Conservation (phyloP, 306 rosid genomes). For the Phaseolus lunatus region DNA sequence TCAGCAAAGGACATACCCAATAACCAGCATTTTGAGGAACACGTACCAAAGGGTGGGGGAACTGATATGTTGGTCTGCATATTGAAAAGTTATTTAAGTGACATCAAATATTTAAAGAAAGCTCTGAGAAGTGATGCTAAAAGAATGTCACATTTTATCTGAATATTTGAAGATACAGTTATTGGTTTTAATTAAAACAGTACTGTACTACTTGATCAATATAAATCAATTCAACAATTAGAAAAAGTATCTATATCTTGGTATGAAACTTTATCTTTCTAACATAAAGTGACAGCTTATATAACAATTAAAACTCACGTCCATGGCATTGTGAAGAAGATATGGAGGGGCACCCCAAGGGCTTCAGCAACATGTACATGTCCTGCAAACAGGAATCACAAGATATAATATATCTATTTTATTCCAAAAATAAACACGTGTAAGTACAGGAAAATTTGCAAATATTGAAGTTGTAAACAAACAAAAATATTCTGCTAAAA, state of each 20-base stretch:
- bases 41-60: constrained; percentile 96
- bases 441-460: constrained; percentile 6
- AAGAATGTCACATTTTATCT: constrained; percentile 35
- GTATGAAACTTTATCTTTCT: constrained; percentile 36
- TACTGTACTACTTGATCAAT: constrained; percentile 9
- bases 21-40: constrained; percentile 93
- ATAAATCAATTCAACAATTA: constrained; percentile 32
- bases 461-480: background rate
- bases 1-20: constrained; percentile 71
- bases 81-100: constrained; percentile 50
- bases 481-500: constrained; percentile 11
- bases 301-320: constrained; percentile 72
- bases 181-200: constrained; percentile 18
- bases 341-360: constrained; percentile 94
- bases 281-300: constrained; percentile 17
- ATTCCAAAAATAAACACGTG: constrained; percentile 21
- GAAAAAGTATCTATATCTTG: constrained; percentile 29
- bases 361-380: constrained; percentile 95
- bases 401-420: constrained; percentile 27
- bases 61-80: constrained; percentile 90
- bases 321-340: constrained; percentile 99
- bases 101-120: constrained; percentile 19
- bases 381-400: constrained; percentile 65
- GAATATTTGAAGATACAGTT: constrained; percentile 34
- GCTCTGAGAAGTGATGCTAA: background rate